phyloP scores from a whole-genome alignment of 495 filamentous ascomycete genomes.

The Aspergillus ellipticus region DNA sequence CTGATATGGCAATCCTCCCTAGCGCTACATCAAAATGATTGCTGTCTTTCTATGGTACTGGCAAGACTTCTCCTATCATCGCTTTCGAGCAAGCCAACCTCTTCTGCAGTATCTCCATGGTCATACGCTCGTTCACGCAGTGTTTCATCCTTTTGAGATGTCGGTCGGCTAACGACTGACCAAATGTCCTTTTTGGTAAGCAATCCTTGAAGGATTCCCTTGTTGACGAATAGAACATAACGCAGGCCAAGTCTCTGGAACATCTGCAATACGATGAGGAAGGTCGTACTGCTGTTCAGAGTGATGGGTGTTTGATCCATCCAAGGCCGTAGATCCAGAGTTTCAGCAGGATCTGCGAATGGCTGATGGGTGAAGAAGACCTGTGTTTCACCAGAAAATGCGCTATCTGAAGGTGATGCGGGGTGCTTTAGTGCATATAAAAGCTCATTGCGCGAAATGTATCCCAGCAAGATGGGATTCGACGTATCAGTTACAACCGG shows the following conservation, averaged over 20 bases:
- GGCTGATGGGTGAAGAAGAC: conserved; percentile 81
- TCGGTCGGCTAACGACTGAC: conserved; percentile 80
- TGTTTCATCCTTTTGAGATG: conserved; percentile 48
- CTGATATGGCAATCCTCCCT: not conserved
- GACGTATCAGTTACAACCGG: conserved; percentile 76
- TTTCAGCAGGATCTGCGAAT: conserved; percentile 71
- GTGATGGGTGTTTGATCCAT: conserved; percentile 98
- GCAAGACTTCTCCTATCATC: conserved; percentile 38
- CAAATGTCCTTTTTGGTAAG: conserved; percentile 99
- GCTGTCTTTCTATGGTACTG: conserved; percentile 35
- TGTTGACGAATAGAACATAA: conserved; percentile 83
- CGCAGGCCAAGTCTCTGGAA: conserved; percentile 90
- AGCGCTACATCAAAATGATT: conserved; percentile 23
- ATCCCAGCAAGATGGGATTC: conserved; percentile 73
- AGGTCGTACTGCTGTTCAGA: conserved; percentile 65
- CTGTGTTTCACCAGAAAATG: conserved; percentile 66
- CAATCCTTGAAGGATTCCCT: conserved; percentile 76
- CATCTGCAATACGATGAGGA: conserved; percentile 80
- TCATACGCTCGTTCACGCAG: conserved; percentile 33
- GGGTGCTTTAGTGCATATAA: conserved; percentile 66
- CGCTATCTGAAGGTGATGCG: conserved; percentile 42
- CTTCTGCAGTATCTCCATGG: conserved; percentile 42
- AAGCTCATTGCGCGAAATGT: conserved; percentile 90
- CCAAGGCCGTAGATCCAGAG: conserved; percentile 87
- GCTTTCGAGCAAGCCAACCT: conserved; percentile 47